These are phyloP conservation scores for Scheffersomyces insectosa DNA, from an alignment of 1,139 yeast species.

Conservation along the genomic window DNA sequence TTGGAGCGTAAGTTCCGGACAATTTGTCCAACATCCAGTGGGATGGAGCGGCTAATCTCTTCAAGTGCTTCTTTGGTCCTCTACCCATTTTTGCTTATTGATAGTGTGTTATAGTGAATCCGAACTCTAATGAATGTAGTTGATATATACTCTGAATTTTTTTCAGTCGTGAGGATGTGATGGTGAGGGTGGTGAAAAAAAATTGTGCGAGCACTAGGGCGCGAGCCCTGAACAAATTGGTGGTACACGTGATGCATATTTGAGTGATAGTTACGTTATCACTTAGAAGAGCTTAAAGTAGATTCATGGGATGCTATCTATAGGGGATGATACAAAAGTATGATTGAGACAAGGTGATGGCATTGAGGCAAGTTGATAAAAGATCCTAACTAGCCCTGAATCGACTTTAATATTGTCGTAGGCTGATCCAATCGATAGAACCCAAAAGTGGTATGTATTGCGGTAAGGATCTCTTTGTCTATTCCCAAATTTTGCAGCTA, in stretches of 20 bases:
- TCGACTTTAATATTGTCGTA: no score
- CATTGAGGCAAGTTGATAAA: no score
- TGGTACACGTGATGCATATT: not conserved
- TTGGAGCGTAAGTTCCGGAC: constrained; percentile 99
- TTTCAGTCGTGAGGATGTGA: not conserved
- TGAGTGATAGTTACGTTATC: no score
- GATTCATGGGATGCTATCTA: no score
- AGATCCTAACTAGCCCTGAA: no score
- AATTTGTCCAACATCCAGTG: constrained; percentile 99
- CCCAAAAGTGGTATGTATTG: no score
- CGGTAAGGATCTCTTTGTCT: no score
- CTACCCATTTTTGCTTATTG: constrained; percentile 21
- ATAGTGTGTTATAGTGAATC: constrained; percentile 3
- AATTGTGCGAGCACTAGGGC: constrained; percentile 1
- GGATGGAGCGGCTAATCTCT: constrained; percentile 99
- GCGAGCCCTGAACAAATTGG: not conserved
- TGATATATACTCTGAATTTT: not conserved
- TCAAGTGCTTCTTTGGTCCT: constrained; percentile 74
- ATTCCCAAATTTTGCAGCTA: no score
- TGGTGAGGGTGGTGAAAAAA: not conserved
- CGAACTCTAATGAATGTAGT: not conserved
- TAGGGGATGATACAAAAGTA: no score
- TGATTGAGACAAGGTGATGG: no score
- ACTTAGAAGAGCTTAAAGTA: no score
- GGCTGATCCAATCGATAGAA: no score